These are phyloP conservation scores for Sporothrix inflata DNA, from an alignment of 2,329 filamentous ascomycete genomes.

Conservation along the genomic window DNA sequence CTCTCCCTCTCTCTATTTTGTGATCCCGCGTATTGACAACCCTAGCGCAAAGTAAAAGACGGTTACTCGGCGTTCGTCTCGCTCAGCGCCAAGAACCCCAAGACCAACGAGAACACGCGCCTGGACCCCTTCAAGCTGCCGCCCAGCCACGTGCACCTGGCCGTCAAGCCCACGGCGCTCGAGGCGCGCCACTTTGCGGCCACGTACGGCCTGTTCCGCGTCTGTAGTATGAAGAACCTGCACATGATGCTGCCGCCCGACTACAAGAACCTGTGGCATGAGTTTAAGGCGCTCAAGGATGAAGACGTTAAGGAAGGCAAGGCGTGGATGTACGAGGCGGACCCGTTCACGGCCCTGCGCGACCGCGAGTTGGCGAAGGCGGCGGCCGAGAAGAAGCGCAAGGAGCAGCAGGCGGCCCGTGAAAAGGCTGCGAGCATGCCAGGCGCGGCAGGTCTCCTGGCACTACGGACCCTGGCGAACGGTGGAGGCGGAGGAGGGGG, in stretches of 20 bases:
- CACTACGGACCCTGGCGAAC: conserved; percentile 50
- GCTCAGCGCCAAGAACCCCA: conserved; percentile 73
- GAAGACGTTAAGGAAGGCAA: conserved; percentile 78
- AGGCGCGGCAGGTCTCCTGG: conserved; percentile 58
- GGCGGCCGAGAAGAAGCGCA: conserved; percentile 76
- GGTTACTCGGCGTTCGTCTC: conserved; percentile 82
- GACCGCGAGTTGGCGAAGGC: conserved; percentile 80
- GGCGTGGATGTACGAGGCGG: conserved; percentile 91
- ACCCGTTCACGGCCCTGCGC: conserved; percentile 81
- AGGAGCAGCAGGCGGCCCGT: conserved; percentile 68
- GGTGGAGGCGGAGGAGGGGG: conserved; percentile 40
- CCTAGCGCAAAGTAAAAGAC: conserved; percentile 65
- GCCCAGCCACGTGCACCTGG: conserved; percentile 72
- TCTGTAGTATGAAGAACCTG: conserved; percentile 94
- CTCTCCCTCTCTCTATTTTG: conserved; percentile 34
- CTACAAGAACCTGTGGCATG: conserved; percentile 89
- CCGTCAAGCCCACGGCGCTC: conserved; percentile 75
- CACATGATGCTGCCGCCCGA: conserved; percentile 92
- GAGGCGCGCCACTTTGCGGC: conserved; percentile 94
- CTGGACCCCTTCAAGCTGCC: conserved; percentile 85
- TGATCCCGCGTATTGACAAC: not conserved
- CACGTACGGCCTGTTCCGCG: conserved; percentile 85
- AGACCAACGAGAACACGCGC: conserved; percentile 75
- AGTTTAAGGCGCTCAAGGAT: conserved; percentile 81
- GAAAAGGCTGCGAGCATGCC: conserved; percentile 69